Evolutionary conservation across 2,329 filamentous ascomycete genomes (phyloP), one percentile per base, ranked within the genome.

Genomic region (Verticillium zaregamsianum): DNA sequence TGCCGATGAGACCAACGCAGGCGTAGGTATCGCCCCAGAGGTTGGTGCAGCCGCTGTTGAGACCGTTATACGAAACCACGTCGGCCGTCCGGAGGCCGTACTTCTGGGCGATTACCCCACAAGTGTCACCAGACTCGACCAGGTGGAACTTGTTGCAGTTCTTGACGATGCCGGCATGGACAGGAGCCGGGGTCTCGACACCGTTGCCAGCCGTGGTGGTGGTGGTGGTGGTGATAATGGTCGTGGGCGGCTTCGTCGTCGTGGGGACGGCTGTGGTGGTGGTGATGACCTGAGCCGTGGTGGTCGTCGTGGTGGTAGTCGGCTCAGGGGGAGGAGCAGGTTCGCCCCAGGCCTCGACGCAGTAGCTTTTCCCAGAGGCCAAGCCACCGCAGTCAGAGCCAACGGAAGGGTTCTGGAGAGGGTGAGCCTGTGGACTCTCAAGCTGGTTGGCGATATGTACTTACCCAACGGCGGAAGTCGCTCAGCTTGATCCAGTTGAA

Each of bases 131-230:
- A 2, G 23, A 17, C 7, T 20, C 31, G 15, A 66, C 61, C 17
- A 57, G 45, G 39, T 67, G 62, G 33, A 69, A 69, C 40, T 60
- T 63, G n/a, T 68, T 58, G 54, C 64, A 68, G 55, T 66, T 67
- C n/a, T 57, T 55, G 2, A 64, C 61, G 32, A 68, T 65, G 25
- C 54, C 60, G 8, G 52, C 58, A 55, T 69, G 65, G 17, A 58
- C 62, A 1, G 63, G 64, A 7, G n/a, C 28, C 3, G 64, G 66
- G 9, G 63, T 67, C n/a, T 56, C 32, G 25, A 65, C 62, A 2
- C 60, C 57, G 54, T 49, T 49, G 25, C 28, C 49, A 3, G 54
- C 35, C 14, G 37, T 52, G 14, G 57, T 57, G 9, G 59, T 49
- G 12, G 59, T 52, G 14, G 9, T 63, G 62, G 5, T 63, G 63